These are phyloP conservation scores for Cylindrodendrum hubeiense DNA, from an alignment of 2,329 filamentous ascomycete species.

Conservation along the genomic window DNA sequence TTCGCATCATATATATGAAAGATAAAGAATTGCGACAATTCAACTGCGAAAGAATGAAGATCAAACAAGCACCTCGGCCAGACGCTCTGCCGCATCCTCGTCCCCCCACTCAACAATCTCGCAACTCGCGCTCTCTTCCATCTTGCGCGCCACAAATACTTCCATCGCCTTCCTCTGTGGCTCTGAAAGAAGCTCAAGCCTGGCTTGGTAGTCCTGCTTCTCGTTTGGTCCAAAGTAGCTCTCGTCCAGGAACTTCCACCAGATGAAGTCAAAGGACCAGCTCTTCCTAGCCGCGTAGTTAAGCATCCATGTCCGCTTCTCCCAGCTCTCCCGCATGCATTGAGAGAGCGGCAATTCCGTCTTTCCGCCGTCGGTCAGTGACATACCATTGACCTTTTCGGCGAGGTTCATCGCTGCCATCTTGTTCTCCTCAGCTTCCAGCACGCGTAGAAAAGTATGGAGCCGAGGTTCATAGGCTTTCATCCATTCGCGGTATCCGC, in stretches of 20 bases:
- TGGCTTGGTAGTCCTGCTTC: conserved; percentile 32
- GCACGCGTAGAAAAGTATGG: background rate
- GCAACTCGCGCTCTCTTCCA: conserved; percentile 18
- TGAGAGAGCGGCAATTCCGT: conserved; percentile 38
- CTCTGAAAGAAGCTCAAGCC: conserved; percentile 37
- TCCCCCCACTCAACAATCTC: background rate
- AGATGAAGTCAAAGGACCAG: conserved; percentile 54
- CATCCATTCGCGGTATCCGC: conserved; percentile 47
- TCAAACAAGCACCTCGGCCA: conserved; percentile 10
- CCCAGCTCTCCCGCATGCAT: conserved; percentile 53
- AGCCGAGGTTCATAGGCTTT: conserved; percentile 46
- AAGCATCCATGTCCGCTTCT: conserved; percentile 48
- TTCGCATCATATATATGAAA: no score
- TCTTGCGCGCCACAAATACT: conserved; percentile 36
- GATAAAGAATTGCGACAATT: no score
- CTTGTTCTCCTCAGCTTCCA: conserved; percentile 8
- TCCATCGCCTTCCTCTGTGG: conserved; percentile 41
- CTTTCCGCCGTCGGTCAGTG: background rate
- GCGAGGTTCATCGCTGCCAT: background rate
- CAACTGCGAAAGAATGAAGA: no score
- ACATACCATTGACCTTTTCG: background rate
- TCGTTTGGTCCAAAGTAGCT: conserved; percentile 22
- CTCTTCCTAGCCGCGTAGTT: conserved; percentile 52
- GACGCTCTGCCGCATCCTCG: conserved; percentile 3
- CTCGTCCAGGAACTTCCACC: conserved; percentile 52